Evolutionary conservation across 495 filamentous ascomycete species (phyloP).

Genomic region (Elasticomyces elasticus): DNA sequence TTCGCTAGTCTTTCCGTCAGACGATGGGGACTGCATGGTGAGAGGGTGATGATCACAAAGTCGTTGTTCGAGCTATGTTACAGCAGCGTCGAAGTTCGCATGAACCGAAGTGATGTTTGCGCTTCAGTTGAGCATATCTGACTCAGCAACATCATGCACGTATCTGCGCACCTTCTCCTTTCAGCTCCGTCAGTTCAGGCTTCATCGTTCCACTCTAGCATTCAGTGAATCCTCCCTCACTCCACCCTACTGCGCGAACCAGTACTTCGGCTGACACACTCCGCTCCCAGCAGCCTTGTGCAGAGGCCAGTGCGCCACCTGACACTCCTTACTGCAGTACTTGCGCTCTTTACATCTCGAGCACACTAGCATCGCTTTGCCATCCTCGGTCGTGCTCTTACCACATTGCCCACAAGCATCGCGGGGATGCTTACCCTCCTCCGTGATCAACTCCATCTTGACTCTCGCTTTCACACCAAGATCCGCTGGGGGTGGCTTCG

Average conservation of each 20-base stretch:
- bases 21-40: no score
- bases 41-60: no score
- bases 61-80: neutral
- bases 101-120: no score
- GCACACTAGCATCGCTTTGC: neutral
- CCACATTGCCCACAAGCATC: constrained; percentile 3
- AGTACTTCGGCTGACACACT: neutral
- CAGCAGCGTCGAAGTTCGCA: no score
- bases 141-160: no score
- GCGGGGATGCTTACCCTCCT: neutral
- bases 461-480: neutral
- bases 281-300: constrained; percentile 3
- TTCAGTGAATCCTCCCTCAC: neutral
- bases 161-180: neutral
- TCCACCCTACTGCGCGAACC: neutral
- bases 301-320: constrained; percentile 10
- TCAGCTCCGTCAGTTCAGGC: neutral
- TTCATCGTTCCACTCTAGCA: neutral
- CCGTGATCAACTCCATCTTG: neutral
- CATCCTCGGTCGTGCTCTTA: neutral
- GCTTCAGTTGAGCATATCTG: no score
- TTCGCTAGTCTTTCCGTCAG: no score
- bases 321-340: constrained; percentile 11
- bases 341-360: constrained; percentile 5
- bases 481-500: neutral